A percentile compares a stretch with the other conserved stretches of the same genome.
Conservation (phyloP, 179 eudicot species). For the Nepenthes alata region DNA sequence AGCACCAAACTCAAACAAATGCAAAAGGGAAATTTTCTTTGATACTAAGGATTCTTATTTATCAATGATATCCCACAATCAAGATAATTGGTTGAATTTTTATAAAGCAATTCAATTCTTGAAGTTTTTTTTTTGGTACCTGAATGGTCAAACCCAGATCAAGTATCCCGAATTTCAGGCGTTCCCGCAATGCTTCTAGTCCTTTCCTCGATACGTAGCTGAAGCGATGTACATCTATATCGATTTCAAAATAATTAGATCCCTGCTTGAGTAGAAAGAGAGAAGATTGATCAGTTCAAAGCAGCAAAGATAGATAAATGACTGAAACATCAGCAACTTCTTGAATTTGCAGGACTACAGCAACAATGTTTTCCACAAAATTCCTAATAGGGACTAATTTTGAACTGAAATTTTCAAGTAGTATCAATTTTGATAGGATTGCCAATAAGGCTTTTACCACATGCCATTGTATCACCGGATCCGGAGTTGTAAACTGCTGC, state of each 20-base stretch:
- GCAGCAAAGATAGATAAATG: not conserved
- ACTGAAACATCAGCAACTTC: not conserved
- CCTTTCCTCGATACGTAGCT: conserved; percentile 40
- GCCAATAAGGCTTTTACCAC: no score
- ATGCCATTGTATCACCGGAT: no score
- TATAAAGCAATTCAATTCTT: not conserved
- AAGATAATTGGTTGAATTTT: no score
- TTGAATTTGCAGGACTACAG: not conserved
- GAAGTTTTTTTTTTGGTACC: conserved; percentile 11
- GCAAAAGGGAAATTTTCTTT: no score
- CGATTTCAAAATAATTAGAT: conserved; percentile 40
- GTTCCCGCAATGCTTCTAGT: conserved; percentile 33
- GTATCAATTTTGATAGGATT: no score
- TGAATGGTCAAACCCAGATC: conserved; percentile 46
- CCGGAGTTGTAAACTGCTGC: no score
- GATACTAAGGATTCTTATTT: not conserved
- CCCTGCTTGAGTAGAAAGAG: conserved; percentile 18
- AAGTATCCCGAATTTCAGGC: conserved; percentile 28
- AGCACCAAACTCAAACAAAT: no score
- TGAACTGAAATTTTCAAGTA: no score
- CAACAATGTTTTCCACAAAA: no score
- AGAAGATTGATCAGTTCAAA: not conserved
- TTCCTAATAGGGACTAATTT: no score
- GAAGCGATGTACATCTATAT: conserved; percentile 44
- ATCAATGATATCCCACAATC: no score